Evolutionary conservation across 2,329 filamentous ascomycete species (phyloP), one percentile per base, ranked within the genome.

Genomic region (Zymoseptoria pseudotritici): DNA sequence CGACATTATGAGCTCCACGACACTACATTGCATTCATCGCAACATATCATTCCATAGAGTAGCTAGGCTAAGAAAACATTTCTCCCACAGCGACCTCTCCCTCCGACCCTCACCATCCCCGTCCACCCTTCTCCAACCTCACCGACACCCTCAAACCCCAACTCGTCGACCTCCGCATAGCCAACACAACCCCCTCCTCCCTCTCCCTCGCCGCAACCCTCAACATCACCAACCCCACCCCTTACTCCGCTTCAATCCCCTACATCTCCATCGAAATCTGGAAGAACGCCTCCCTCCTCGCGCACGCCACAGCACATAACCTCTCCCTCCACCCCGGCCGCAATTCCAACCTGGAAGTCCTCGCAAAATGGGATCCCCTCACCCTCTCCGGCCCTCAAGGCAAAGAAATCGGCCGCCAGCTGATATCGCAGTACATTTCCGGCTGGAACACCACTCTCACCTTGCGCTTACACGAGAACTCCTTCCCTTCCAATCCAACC

Each of bases 171-270:
- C 76, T 97, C 42, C 82, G 82, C 64, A 84, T 97, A 59, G 71
- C 88, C 50, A 84, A 88, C 58, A 95, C 91, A 0, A 87, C 87
- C 1, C 77, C 82, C 42, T 84, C 85, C 2, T 88, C 88, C 3
- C 79, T 97, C 53, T 84, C 82, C 20, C 76, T 97, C 42, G 80
- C 86, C 69, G 88, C 89, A 13, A 76, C 79, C 49, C 81, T 96
- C 69, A 96, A 94, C 71, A 81, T 96, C 61, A 95, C 90, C 3
- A 99, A 99, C 70, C 92, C 93, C 1, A 96, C 92, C 0, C 82
- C 86, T 3, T 97, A 97, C 73, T 86, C 89, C 4, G 92, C 91
- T 3, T 80, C 79, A 2, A 80, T 97, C n/a, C 93, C 93, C 1
- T 93, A 86, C 63, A 76, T 90, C 64, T 91, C 88, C 71, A 56